Evolutionary conservation across 2,329 filamentous ascomycete genomes (phyloP).

Genomic region (Fusarium zealandicum): DNA sequence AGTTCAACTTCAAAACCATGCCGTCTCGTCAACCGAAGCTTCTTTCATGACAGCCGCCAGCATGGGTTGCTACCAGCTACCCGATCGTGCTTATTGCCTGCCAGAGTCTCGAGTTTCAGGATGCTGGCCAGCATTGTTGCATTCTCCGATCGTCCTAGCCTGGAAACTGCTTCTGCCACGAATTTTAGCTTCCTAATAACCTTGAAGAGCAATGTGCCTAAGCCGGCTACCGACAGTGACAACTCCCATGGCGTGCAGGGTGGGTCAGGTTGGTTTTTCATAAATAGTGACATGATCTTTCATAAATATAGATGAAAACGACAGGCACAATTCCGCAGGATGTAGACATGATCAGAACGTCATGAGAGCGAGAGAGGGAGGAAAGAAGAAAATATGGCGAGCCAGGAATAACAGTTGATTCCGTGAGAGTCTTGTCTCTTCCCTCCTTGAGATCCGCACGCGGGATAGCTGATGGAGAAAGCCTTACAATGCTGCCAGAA

Average conservation of each 20-base stretch:
- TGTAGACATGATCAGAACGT: neutral
- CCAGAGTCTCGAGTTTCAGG: constrained; percentile 15
- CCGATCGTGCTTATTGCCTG: neutral
- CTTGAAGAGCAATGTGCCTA: neutral
- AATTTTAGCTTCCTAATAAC: neutral
- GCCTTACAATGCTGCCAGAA: constrained; percentile 9
- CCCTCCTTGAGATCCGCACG: neutral
- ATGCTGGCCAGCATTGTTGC: constrained; percentile 11
- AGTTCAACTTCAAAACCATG: neutral
- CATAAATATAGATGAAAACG: neutral
- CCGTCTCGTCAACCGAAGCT: neutral
- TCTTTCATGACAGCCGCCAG: neutral
- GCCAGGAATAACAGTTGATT: neutral
- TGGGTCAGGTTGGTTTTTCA: neutral
- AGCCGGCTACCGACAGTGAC: neutral
- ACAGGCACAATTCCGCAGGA: neutral
- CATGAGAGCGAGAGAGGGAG: neutral
- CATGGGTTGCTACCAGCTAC: neutral
- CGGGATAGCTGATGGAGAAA: neutral
- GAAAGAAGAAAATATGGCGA: constrained; percentile 6
- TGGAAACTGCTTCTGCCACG: constrained; percentile 4
- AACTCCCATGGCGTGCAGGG: neutral
- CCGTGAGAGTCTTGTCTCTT: constrained; percentile 18
- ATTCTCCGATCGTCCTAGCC: constrained; percentile 16
- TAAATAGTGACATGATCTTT: neutral